Evolutionary conservation across 345 rosid species (phyloP), one percentile per base, ranked within the genome.

Genomic region (Raphanus sativus): DNA sequence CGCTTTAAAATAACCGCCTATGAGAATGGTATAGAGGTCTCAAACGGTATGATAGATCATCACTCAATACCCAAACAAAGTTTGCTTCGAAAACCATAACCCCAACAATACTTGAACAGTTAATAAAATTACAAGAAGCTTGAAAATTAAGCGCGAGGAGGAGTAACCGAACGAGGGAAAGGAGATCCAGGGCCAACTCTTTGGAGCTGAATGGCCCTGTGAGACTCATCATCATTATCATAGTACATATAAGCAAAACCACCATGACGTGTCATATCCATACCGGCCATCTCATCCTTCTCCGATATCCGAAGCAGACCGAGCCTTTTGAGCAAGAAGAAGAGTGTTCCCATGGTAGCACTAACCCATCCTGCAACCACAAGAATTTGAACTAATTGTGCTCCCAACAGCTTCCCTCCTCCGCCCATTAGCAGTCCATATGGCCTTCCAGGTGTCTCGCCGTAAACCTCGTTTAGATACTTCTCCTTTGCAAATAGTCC

Each of bases 341-440:
- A 92, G 70, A 92, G 55, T 6, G 90, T 77, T 1, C 97, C 96
- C 96, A 90, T 92, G 0, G 93, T 89, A 3, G 77, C 90, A 62
- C 89, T 89, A 17, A 92, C 97, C 89, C 91, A 92, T 26, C 91
- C 97, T 0, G 54, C 66, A 2, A 92, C 83, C 24, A 89, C 93
- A 55, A 90, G 13, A 21, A 92, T 84, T 58, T 90, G 89, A 1
- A 90, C 79, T 7, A 92, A 25, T 15, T 92, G 91, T 17, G 97
- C 97, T 4, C 81, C 97, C 77, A 92, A 63, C 3, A 92, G 87
- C 84, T 38, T 89, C 30, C 93, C 90, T 0, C 93, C 93, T 1
- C 97, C 97, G 1, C 97, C 96, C 97, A 87, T 87, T 24, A 92
- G 77, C 77, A 92, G 48, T 58, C 97, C 97, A 61, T 92, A 83